phyloP scores from a whole-genome alignment of 768 basidiomycete species.

The Lactarius evosmus region DNA sequence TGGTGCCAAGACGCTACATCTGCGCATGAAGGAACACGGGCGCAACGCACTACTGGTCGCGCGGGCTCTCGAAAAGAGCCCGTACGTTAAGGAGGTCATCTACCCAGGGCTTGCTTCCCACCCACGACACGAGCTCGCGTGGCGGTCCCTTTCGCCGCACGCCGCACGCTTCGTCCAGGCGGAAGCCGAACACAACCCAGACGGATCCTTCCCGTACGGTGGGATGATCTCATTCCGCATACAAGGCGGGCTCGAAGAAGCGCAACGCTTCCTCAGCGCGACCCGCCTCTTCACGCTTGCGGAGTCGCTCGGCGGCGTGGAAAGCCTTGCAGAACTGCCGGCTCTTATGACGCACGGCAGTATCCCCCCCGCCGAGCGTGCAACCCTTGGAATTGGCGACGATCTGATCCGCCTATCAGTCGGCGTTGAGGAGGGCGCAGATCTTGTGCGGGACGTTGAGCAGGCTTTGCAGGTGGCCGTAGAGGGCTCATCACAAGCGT shows the following conservation, averaged over 20 bases:
- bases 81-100: conserved; percentile 72
- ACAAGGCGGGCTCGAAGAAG: conserved; percentile 47
- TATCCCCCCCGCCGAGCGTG: conserved; percentile 66
- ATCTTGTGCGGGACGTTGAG: conserved; percentile 70
- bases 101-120: conserved; percentile 80
- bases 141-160: conserved; percentile 59
- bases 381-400: conserved; percentile 69
- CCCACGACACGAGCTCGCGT: conserved; percentile 63
- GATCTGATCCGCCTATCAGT: conserved; percentile 78
- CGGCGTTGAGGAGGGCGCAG: conserved; percentile 85
- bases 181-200: conserved; percentile 32
- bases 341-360: conserved; percentile 86
- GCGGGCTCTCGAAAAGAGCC: conserved; percentile 48
- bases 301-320: conserved; percentile 89
- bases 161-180: conserved; percentile 60
- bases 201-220: conserved; percentile 76
- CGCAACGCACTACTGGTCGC: conserved; percentile 78
- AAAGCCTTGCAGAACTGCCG: conserved; percentile 86
- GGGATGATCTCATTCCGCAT: conserved; percentile 84
- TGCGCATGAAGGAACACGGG: conserved; percentile 87
- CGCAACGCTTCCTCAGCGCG: conserved; percentile 64
- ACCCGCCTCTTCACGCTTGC: conserved; percentile 75
- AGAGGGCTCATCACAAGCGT: background rate
- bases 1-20: conserved; percentile 85
- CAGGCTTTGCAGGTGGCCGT: conserved; percentile 54